Evolutionary conservation across 1,139 yeast species (phyloP).

Genomic region (Hemisphaericaspora xylofermentans): DNA sequence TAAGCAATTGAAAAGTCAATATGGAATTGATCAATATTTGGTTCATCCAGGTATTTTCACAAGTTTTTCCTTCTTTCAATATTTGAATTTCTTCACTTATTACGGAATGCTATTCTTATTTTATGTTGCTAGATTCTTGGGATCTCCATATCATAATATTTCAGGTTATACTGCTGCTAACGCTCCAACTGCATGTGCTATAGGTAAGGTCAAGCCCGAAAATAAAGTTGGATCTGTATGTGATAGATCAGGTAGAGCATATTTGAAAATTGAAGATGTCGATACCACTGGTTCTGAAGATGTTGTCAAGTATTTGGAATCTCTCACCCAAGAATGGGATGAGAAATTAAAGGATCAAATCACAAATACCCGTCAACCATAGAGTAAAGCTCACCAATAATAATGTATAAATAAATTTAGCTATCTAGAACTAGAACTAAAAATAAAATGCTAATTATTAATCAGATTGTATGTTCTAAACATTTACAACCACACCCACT

Average conservation of each 20-base stretch:
- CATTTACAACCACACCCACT: conserved; percentile 91
- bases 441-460: not conserved
- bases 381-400: too few relatives aligned
- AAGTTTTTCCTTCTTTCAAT: conserved; percentile 75
- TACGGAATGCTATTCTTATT: conserved; percentile 84
- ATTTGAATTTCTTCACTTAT: conserved; percentile 72
- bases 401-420: not conserved
- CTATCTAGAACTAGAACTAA: not conserved
- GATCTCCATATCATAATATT: conserved; percentile 86
- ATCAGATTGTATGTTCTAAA: conserved; percentile 27
- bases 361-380: conserved; percentile 44
- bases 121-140: conserved; percentile 77
- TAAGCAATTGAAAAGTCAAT: conserved; percentile 39
- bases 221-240: conserved; percentile 77
- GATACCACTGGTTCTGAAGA: conserved; percentile 66
- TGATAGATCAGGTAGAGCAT: conserved; percentile 62
- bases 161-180: conserved; percentile 88
- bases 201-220: conserved; percentile 44
- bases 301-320: conserved; percentile 59
- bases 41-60: conserved; percentile 95
- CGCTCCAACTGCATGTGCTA: conserved; percentile 56
- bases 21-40: conserved; percentile 67
- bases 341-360: conserved; percentile 69
- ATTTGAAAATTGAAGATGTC: conserved; percentile 48
- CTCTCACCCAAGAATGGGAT: conserved; percentile 57